Conservation (phyloP, 768 basidiomycete genomes). For the Lactarius quietus region DNA sequence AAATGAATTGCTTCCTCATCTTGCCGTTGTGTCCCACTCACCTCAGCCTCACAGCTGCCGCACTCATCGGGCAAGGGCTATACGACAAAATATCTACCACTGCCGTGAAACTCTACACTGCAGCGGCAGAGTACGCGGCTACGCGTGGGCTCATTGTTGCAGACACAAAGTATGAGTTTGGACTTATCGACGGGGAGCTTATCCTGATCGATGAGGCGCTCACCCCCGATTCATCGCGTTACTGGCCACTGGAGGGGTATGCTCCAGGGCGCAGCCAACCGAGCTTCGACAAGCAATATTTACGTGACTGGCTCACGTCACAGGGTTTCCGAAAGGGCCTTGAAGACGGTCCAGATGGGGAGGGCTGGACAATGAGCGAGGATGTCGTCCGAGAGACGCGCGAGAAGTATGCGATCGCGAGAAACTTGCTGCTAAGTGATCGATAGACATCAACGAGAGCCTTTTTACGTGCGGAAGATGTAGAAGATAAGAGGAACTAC, state of each 20-base stretch:
- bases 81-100: constrained; percentile 56
- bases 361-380: constrained; percentile 77
- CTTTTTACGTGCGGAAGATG: neutral
- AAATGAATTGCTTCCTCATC: constrained; percentile 25
- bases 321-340: constrained; percentile 73
- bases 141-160: constrained; percentile 86
- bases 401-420: constrained; percentile 75
- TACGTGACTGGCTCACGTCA: constrained; percentile 82
- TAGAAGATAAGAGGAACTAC: constrained; percentile 1
- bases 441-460: neutral
- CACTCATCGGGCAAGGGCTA: constrained; percentile 62
- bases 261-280: constrained; percentile 70
- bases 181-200: constrained; percentile 60
- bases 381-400: constrained; percentile 74
- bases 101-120: constrained; percentile 63
- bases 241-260: constrained; percentile 85
- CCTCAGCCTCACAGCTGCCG: constrained; percentile 43
- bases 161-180: constrained; percentile 99
- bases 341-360: constrained; percentile 67
- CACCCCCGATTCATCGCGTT: constrained; percentile 95
- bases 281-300: constrained; percentile 96
- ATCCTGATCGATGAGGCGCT: constrained; percentile 96
- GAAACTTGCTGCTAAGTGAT: constrained; percentile 44
- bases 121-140: constrained; percentile 70
- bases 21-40: neutral